phyloP scores from a whole-genome alignment of 2,329 filamentous ascomycete species.

The Apiospora rasikravindrae region DNA sequence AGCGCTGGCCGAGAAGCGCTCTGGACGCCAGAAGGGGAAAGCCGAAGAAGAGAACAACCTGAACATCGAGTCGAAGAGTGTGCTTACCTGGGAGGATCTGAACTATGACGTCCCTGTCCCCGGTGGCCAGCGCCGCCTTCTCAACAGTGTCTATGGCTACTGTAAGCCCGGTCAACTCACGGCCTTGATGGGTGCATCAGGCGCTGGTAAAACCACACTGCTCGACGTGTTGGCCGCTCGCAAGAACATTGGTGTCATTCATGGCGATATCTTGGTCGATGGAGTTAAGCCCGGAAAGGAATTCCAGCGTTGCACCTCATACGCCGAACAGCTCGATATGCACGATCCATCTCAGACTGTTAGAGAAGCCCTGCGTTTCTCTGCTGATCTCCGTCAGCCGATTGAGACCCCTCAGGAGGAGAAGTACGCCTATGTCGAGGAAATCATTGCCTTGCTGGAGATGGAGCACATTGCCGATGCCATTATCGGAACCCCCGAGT shows the following conservation, averaged over 20 bases:
- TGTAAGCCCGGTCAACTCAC: constrained; percentile 79
- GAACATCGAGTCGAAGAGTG: constrained; percentile 63
- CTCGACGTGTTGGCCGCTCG: constrained; percentile 73
- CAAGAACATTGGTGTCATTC: constrained; percentile 66
- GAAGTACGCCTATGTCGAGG: constrained; percentile 65
- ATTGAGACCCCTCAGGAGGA: constrained; percentile 58
- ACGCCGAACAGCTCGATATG: constrained; percentile 67
- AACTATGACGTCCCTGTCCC: constrained; percentile 74
- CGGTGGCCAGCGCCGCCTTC: constrained; percentile 59
- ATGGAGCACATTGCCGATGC: constrained; percentile 65
- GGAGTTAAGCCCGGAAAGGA: constrained; percentile 60
- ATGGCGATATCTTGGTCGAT: constrained; percentile 63
- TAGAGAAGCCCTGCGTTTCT: constrained; percentile 67
- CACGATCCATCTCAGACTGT: constrained; percentile 68
- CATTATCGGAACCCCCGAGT: constrained; percentile 65
- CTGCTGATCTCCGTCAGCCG: constrained; percentile 64
- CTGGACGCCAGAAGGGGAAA: constrained; percentile 56
- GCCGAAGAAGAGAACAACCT: constrained; percentile 55
- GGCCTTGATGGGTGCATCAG: constrained; percentile 81
- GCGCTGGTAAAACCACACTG: constrained; percentile 87
- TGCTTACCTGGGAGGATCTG: constrained; percentile 87
- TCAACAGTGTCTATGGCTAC: constrained; percentile 67
- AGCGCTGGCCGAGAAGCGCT: constrained; percentile 63
- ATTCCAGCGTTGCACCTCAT: constrained; percentile 66
- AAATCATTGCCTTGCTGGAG: constrained; percentile 63